These are phyloP conservation scores for Claviceps citrina DNA, from an alignment of 2,329 filamentous ascomycete genomes.

Conservation along the genomic window DNA sequence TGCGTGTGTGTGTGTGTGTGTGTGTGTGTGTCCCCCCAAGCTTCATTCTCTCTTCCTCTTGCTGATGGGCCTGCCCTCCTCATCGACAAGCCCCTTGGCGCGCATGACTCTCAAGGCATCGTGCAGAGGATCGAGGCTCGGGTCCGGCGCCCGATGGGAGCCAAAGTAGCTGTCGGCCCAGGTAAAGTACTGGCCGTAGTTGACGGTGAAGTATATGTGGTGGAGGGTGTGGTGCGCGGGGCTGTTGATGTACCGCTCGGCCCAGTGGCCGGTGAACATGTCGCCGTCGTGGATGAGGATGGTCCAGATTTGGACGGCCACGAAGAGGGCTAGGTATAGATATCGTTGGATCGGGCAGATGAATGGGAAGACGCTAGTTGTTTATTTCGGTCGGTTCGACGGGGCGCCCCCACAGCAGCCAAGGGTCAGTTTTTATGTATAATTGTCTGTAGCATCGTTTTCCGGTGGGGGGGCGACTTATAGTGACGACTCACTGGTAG, in stretches of 20 bases:
- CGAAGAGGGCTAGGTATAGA: slow-evolving; percentile 71
- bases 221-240: slow-evolving; percentile 76
- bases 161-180: slow-evolving; percentile 1
- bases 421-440: too few relatives aligned
- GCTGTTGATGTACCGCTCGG: slow-evolving; percentile 55
- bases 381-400: background rate
- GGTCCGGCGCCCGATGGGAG: slow-evolving; percentile 28
- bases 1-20: too few relatives aligned
- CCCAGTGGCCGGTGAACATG: slow-evolving; percentile 76
- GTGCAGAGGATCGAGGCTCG: slow-evolving; percentile 28
- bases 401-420: too few relatives aligned
- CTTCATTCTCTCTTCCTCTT: slow-evolving; percentile 17
- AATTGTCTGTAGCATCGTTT: too few relatives aligned
- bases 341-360: slow-evolving; percentile 86
- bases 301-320: slow-evolving; percentile 94
- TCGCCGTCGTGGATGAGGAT: slow-evolving; percentile 94
- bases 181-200: slow-evolving; percentile 74
- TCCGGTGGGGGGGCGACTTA: too few relatives aligned
- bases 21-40: too few relatives aligned
- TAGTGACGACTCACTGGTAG: slow-evolving; percentile 55
- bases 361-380: slow-evolving; percentile 56
- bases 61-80: slow-evolving; percentile 24
- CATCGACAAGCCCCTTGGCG: slow-evolving; percentile 28
- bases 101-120: slow-evolving; percentile 29
- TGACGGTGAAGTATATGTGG: slow-evolving; percentile 45